Evolutionary conservation across 331 rosid genomes (phyloP).

Genomic region (Pyracantha coccinea): DNA sequence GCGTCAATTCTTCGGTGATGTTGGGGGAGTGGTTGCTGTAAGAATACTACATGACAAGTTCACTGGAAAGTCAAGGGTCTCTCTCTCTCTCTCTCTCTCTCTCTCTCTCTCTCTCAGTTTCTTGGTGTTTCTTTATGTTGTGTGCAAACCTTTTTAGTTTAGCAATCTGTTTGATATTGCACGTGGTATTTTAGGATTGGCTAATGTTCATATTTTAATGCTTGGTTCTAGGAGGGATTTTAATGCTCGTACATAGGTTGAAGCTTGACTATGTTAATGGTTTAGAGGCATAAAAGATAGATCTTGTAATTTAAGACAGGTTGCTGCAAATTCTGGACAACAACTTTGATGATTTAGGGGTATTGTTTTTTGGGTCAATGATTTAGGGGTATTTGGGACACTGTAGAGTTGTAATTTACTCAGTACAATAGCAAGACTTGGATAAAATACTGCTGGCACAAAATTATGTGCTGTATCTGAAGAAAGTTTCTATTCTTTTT

Average conservation of each 20-base stretch:
- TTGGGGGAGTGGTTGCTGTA: constrained; percentile 73
- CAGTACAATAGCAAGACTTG: not conserved
- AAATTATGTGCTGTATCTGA: not conserved
- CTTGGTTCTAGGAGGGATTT: not conserved
- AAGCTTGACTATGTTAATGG: not conserved
- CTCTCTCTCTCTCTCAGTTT: not conserved
- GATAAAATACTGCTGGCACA: not conserved
- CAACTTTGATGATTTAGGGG: not conserved
- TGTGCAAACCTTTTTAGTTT: not conserved
- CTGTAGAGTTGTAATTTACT: not conserved
- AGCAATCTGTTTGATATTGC: not conserved
- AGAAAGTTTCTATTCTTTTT: not conserved
- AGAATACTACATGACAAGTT: constrained; percentile 77
- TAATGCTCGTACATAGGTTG: not conserved
- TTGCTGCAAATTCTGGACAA: not conserved
- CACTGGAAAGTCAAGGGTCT: constrained; percentile 89
- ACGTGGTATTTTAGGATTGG: not conserved
- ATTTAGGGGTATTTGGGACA: not conserved
- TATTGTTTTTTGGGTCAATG: no score
- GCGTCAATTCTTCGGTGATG: constrained; percentile 67
- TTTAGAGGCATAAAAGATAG: not conserved
- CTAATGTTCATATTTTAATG: not conserved
- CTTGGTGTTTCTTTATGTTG: not conserved
- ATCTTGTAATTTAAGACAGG: not conserved
- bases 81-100: constrained; percentile 9